Percentiles rank a stretch among this genome's conserved stretches.
Evolutionary conservation across 257 asterid species (phyloP).

Genomic region (Penstemon eatonii): DNA sequence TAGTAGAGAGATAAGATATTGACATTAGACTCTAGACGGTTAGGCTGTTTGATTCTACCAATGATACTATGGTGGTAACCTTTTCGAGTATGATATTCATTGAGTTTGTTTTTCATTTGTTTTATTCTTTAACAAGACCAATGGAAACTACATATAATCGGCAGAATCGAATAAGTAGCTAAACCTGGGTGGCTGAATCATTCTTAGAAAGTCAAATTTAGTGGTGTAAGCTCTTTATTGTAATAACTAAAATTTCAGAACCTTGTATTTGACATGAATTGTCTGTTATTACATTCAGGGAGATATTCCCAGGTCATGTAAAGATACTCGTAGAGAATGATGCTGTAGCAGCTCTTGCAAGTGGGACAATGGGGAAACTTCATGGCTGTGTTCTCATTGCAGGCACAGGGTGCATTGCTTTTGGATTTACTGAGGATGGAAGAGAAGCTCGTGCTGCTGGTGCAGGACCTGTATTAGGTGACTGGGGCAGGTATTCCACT

Average conservation of each 20-base stretch:
- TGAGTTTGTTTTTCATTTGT: slow-evolving; percentile 1
- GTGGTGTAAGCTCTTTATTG: not conserved
- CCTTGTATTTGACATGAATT: slow-evolving; percentile 32
- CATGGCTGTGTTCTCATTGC: slow-evolving; percentile 93
- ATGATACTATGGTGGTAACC: slow-evolving; percentile 2
- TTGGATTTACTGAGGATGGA: slow-evolving; percentile 91
- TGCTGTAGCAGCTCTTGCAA: slow-evolving; percentile 98
- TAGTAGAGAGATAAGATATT: not conserved
- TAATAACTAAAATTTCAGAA: slow-evolving; percentile 11
- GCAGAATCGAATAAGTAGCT: slow-evolving; percentile 2
- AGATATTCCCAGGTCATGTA: slow-evolving; percentile 61
- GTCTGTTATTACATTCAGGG: slow-evolving; percentile 44
- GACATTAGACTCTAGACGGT: not conserved
- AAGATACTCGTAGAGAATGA: slow-evolving; percentile 78
- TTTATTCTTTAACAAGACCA: slow-evolving; percentile 3
- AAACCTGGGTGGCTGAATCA: slow-evolving; percentile 8
- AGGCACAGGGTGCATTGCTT: slow-evolving; percentile 95
- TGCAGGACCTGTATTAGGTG: slow-evolving; percentile 96
- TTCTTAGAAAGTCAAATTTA: slow-evolving; percentile 1
- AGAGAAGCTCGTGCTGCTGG: slow-evolving; percentile 97
- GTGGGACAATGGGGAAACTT: slow-evolving; percentile 95
- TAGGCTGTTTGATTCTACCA: slow-evolving; percentile 6
- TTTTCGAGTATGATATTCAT: slow-evolving; percentile 1
- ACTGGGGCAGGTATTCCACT: slow-evolving; percentile 88
- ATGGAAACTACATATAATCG: slow-evolving; percentile 21